Evolutionary conservation across 1,284 basidiomycete species (phyloP), one percentile per base, ranked within the genome.

Genomic region (Caloboletus firmus): DNA sequence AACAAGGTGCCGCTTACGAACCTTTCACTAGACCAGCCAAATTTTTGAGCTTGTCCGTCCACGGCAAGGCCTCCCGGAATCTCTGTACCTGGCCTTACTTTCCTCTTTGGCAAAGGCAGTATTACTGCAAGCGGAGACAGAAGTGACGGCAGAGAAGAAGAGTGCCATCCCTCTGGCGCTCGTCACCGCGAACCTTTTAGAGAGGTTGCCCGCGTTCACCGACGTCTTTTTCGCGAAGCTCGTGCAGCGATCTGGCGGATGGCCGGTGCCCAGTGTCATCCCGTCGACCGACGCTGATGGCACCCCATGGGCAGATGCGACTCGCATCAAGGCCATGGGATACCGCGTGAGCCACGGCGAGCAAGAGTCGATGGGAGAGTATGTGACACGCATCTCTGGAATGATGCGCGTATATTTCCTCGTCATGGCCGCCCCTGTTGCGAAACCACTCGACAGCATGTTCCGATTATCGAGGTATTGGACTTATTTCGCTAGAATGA

Each of bases 111-210:
- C 92, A 50, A 99, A 98, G 68, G 80, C 87, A 35, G 84, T 99
- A 54, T 84, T 98, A 42, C 81, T 91, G 34, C 97, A 98, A 76
- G 95, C 95, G 8, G 95, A 98, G 74, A 90, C 88, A 0, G 96
- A 99, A 72, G 93, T 98, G 7, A 85, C 91, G 2, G 94, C 93
- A 3, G 92, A 95, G 71, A 86, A 91, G 62, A 84, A 85, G 35
- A 89, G 89, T 10, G 95, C 94, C 0, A 80, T 82, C 43, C 95
- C 96, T 0, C 79, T 98, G 11, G 93, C 91, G 0, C 81, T 84
- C 26, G 83, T 98, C 5, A 80, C 60, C 83, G 85, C 55, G 76
- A 72, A 65, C 55, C 66, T 66, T 54, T 68, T 65, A 56, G 65
- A 62, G 42, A 61, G 49, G 39, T 34, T 67, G 6, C 55, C 68